Conservation (phyloP, 169 alveolate species). For the Ichthyophthirius multifiliis region DNA sequence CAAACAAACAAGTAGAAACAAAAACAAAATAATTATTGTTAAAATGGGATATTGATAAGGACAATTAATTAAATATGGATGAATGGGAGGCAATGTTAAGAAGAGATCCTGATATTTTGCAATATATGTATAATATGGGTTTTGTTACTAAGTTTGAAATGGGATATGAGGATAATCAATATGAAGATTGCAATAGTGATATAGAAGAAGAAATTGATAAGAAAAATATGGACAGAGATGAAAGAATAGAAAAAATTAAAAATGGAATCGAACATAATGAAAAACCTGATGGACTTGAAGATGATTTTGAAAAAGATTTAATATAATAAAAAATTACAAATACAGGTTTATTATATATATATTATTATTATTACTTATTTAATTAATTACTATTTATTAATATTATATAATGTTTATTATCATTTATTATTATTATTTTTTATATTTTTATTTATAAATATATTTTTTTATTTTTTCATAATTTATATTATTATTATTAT, state of each 20-base stretch:
- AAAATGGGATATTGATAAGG: constrained; percentile 29
- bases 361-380: not conserved
- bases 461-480: no score
- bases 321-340: not conserved
- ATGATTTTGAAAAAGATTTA: not conserved
- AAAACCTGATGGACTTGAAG: constrained; percentile 9
- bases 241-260: constrained; percentile 53
- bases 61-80: constrained; percentile 12
- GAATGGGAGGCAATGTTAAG: constrained; percentile 4
- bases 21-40: not conserved
- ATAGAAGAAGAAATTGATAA: constrained; percentile 53
- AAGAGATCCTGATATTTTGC: constrained; percentile 25
- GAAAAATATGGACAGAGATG: constrained; percentile 49
- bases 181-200: constrained; percentile 60
- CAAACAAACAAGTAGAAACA: constrained; percentile 2
- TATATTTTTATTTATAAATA: no score
- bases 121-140: constrained; percentile 2
- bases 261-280: constrained; percentile 31
- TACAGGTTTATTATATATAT: not conserved
- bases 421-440: not conserved
- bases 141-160: constrained; percentile 45
- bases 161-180: constrained; percentile 51
- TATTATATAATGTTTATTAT: not conserved
- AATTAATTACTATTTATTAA: no score
- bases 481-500: no score